These are phyloP conservation scores for Erodium trifolium DNA, from an alignment of 441 rosid genomes.

Conservation along the genomic window DNA sequence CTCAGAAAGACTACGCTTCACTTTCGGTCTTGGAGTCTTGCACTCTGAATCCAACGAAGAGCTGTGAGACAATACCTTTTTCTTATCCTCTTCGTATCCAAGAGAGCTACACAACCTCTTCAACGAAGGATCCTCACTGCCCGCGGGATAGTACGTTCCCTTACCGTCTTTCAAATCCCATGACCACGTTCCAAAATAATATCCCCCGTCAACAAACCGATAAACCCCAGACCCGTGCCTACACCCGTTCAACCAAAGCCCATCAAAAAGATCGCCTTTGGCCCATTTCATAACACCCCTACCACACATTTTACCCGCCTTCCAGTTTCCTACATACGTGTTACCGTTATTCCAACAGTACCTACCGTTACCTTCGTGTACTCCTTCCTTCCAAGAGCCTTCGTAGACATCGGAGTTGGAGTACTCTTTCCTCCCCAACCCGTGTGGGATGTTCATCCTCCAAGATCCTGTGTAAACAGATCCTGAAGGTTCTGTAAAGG, in stretches of 20 bases:
- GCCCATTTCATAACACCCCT: constrained; percentile 93
- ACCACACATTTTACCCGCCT: constrained; percentile 74
- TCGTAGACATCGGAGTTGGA: constrained; percentile 67
- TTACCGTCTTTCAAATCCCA: constrained; percentile 76
- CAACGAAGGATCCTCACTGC: constrained; percentile 56
- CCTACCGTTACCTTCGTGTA: constrained; percentile 71
- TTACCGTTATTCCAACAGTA: constrained; percentile 78
- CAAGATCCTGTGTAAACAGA: constrained; percentile 64
- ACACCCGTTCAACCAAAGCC: constrained; percentile 73
- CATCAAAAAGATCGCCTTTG: constrained; percentile 71
- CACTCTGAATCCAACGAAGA: constrained; percentile 39
- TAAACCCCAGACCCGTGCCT: constrained; percentile 83
- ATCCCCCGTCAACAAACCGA: constrained; percentile 69
- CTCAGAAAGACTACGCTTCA: constrained; percentile 58
- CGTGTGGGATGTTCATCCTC: constrained; percentile 85
- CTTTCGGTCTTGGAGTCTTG: constrained; percentile 28
- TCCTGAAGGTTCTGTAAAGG: constrained; percentile 46
- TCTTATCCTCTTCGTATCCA: constrained; percentile 39
- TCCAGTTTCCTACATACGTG: constrained; percentile 74
- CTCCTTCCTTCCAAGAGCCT: constrained; percentile 92
- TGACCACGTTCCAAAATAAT: constrained; percentile 80
- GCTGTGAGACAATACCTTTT: constrained; percentile 33
- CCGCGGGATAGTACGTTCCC: constrained; percentile 77
- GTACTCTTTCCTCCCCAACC: constrained; percentile 72
- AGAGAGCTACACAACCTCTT: constrained; percentile 43